These are phyloP conservation scores for Epicoccum nigrum DNA, from an alignment of 2,329 filamentous ascomycete genomes.

Conservation along the genomic window DNA sequence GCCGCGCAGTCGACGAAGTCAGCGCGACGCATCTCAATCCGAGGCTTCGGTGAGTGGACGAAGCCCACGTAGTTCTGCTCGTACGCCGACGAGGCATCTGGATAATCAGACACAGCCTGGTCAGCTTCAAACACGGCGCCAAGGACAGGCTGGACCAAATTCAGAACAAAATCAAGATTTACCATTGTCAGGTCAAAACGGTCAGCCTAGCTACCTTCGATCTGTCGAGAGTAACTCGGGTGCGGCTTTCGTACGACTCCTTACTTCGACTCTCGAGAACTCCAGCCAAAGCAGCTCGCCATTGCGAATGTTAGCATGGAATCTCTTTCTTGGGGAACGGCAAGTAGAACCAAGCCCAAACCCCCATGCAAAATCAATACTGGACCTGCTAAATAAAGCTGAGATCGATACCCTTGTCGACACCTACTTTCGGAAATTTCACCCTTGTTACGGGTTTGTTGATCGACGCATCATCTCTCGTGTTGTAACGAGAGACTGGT, in stretches of 20 bases:
- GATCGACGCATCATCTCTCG: background rate
- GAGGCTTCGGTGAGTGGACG: background rate
- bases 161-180: background rate
- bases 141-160: background rate
- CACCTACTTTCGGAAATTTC: background rate
- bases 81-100: no score
- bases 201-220: background rate
- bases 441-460: slow-evolving; percentile 7
- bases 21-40: background rate
- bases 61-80: background rate
- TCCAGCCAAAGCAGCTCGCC: background rate
- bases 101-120: no score
- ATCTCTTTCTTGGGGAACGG: slow-evolving; percentile 2
- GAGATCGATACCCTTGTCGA: background rate
- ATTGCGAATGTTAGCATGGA: slow-evolving; percentile 9
- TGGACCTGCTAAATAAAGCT: background rate
- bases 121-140: background rate
- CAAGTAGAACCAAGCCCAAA: background rate
- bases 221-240: slow-evolving; percentile 3
- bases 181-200: background rate
- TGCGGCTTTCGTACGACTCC: slow-evolving; percentile 5
- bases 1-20: slow-evolving; percentile 4
- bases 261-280: background rate
- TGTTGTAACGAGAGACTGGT: background rate
- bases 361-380: background rate